Conservation (phyloP, 2,329 filamentous ascomycete species). For the Coleophoma eucalyptorum region DNA sequence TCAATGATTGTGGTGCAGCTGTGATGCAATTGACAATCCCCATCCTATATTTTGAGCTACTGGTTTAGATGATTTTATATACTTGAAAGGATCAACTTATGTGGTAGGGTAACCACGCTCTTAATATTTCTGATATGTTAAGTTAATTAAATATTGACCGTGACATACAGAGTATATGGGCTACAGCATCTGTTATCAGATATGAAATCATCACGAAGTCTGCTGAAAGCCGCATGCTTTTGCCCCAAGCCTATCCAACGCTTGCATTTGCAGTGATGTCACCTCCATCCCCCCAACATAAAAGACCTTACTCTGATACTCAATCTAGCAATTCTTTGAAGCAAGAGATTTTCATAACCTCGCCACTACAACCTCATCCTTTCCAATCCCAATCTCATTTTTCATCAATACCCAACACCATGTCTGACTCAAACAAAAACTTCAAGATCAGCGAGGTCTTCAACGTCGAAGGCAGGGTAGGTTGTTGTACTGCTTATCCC, state of each 20-base stretch:
- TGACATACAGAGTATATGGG: too few relatives aligned
- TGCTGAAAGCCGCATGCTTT: background rate
- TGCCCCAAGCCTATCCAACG: background rate
- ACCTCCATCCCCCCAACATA: background rate
- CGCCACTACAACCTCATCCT: background rate
- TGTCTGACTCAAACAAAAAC: slow-evolving; percentile 4
- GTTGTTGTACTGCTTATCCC: background rate
- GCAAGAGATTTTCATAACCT: too few relatives aligned
- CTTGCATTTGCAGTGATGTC: background rate
- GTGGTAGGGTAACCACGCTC: too few relatives aligned
- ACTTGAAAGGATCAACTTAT: too few relatives aligned
- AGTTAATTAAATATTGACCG: too few relatives aligned
- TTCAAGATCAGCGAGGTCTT: slow-evolving; percentile 3
- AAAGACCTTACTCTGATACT: background rate
- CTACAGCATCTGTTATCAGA: too few relatives aligned
- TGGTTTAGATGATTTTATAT: too few relatives aligned
- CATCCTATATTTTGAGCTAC: too few relatives aligned
- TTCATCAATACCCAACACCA: background rate
- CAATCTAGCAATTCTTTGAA: too few relatives aligned
- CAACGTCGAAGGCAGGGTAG: slow-evolving; percentile 6
- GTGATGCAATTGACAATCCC: background rate
- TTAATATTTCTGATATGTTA: too few relatives aligned
- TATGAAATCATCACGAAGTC: too few relatives aligned
- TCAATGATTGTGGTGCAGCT: background rate
- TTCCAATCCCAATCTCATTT: background rate